Evolutionary conservation across 805 yeast genomes (phyloP).

Genomic region (Clavispora phyllophila): DNA sequence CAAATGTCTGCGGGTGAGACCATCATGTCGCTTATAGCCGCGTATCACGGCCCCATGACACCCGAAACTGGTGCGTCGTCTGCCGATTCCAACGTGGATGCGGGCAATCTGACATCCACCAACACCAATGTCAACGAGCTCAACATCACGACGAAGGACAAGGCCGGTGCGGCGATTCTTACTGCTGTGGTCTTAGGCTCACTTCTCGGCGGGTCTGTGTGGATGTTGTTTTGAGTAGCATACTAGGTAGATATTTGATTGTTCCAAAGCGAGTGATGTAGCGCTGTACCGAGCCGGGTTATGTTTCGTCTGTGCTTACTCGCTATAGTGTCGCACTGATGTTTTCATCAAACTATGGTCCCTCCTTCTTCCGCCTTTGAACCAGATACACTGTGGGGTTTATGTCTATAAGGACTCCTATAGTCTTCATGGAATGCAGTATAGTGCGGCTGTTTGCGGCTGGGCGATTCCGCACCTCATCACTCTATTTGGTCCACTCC

Average conservation of each 20-base stretch:
- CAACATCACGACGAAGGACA: conserved; percentile 44
- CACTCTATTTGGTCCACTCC: too few species aligned
- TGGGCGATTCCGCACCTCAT: background rate
- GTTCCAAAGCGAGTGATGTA: too few species aligned
- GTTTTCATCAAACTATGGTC: too few species aligned
- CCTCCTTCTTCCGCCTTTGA: too few species aligned
- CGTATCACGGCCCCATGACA: conserved; percentile 22
- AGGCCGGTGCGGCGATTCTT: conserved; percentile 85
- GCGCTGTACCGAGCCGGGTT: too few species aligned
- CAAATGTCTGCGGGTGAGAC: conserved; percentile 71
- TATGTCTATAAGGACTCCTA: too few species aligned
- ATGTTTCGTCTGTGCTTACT: too few species aligned
- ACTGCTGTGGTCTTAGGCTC: conserved; percentile 68
- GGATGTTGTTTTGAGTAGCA: conserved; percentile 60
- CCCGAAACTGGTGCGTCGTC: conserved; percentile 13
- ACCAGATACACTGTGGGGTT: too few species aligned
- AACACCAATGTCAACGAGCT: conserved; percentile 38
- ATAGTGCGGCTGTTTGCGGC: too few species aligned
- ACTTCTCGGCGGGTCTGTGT: conserved; percentile 61
- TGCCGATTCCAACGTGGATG: conserved; percentile 20
- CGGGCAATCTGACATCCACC: conserved; percentile 20
- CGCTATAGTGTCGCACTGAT: too few species aligned
- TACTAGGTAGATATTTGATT: background rate
- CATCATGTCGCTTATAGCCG: conserved; percentile 24
- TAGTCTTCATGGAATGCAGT: too few species aligned